Conservation (phyloP, 1,284 basidiomycete species). For the Tilletia caries region DNA sequence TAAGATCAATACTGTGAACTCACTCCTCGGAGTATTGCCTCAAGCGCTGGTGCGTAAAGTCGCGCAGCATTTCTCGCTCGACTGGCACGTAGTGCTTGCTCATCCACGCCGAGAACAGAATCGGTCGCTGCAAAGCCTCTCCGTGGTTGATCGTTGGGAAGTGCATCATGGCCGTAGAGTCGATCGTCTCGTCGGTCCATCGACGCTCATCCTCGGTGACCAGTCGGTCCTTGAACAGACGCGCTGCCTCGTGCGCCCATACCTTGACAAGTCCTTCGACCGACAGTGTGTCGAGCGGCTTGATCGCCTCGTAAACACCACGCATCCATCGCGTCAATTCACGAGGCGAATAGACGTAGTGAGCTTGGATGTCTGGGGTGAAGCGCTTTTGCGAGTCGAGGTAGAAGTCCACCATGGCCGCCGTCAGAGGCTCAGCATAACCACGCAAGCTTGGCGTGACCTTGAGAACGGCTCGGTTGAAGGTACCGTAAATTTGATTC, state of each 20-base stretch:
- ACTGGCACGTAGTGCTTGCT: slow-evolving; percentile 96
- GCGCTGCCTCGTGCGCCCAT: slow-evolving; percentile 96
- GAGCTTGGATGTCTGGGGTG: slow-evolving; percentile 92
- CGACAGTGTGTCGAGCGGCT: slow-evolving; percentile 81
- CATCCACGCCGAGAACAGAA: slow-evolving; percentile 98
- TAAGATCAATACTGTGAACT: neutral
- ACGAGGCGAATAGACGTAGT: slow-evolving; percentile 98
- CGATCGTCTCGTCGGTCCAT: slow-evolving; percentile 94
- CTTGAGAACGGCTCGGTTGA: slow-evolving; percentile 92
- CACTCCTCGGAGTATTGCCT: slow-evolving; percentile 60
- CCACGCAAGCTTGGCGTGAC: slow-evolving; percentile 88
- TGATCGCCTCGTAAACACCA: slow-evolving; percentile 94
- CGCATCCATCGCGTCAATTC: slow-evolving; percentile 97
- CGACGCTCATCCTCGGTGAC: slow-evolving; percentile 58
- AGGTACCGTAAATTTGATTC: slow-evolving; percentile 99
- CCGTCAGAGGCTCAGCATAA: slow-evolving; percentile 89
- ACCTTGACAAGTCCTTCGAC: slow-evolving; percentile 92
- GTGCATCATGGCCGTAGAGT: slow-evolving; percentile 75
- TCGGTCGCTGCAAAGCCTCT: slow-evolving; percentile 73
- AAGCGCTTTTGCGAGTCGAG: slow-evolving; percentile 88
- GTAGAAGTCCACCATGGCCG: slow-evolving; percentile 96
- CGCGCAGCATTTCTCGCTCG: slow-evolving; percentile 83
- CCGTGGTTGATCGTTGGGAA: slow-evolving; percentile 87
- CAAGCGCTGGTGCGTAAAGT: slow-evolving; percentile 93
- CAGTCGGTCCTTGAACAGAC: slow-evolving; percentile 95